These are phyloP conservation scores for Orbilia javanica DNA, from an alignment of 2,329 filamentous ascomycete genomes.

Conservation along the genomic window DNA sequence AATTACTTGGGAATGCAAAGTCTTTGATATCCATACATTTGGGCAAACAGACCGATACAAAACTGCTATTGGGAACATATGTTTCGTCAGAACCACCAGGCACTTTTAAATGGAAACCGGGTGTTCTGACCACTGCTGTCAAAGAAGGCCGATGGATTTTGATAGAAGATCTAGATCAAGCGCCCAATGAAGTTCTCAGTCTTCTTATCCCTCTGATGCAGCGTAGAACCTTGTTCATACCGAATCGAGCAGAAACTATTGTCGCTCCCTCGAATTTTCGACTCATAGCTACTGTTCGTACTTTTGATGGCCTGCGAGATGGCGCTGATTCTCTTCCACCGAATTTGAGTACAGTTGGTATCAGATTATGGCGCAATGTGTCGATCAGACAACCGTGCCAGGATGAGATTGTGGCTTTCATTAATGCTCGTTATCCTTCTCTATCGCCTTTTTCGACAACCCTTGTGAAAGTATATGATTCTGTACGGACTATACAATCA, in stretches of 20 bases:
- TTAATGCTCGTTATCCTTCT: slow-evolving; percentile 77
- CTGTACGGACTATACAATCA: slow-evolving; percentile 62
- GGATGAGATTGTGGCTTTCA: slow-evolving; percentile 80
- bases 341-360: slow-evolving; percentile 78
- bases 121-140: slow-evolving; percentile 92
- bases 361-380: slow-evolving; percentile 87
- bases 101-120: slow-evolving; percentile 90
- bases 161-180: slow-evolving; percentile 95
- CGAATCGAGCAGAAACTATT: slow-evolving; percentile 87
- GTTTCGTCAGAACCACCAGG: slow-evolving; percentile 84
- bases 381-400: slow-evolving; percentile 75
- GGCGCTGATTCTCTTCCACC: slow-evolving; percentile 75
- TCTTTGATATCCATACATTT: slow-evolving; percentile 93
- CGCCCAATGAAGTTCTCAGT: slow-evolving; percentile 93
- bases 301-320: slow-evolving; percentile 71
- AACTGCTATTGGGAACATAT: slow-evolving; percentile 94
- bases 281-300: slow-evolving; percentile 91
- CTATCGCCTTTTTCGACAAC: slow-evolving; percentile 72
- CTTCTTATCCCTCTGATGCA: slow-evolving; percentile 93
- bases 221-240: slow-evolving; percentile 87
- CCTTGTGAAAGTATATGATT: slow-evolving; percentile 67
- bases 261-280: slow-evolving; percentile 86
- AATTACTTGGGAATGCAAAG: slow-evolving; percentile 80
- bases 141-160: slow-evolving; percentile 95
- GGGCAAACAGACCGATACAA: slow-evolving; percentile 98